Conservation (phyloP, 2,329 filamentous ascomycete genomes). For the Pseudogymnoascus sp. region DNA sequence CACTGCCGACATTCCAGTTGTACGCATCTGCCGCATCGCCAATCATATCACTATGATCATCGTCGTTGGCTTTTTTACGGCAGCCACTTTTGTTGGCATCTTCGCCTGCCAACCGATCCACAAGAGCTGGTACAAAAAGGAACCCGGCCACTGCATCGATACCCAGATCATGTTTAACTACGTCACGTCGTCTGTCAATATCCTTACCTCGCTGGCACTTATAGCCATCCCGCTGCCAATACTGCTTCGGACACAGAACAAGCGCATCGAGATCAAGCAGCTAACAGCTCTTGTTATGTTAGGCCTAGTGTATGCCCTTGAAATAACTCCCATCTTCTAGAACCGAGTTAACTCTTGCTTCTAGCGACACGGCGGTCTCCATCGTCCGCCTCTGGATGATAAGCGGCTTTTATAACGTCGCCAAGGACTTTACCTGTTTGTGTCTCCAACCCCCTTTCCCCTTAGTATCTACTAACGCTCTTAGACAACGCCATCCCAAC, state of each 20-base stretch:
- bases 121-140: conserved; percentile 3
- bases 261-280: conserved; percentile 10
- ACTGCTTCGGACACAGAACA: conserved; percentile 7
- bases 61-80: conserved; percentile 8
- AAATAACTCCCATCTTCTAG: not conserved
- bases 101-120: conserved; percentile 8
- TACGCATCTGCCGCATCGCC: conserved; percentile 8
- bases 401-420: not conserved
- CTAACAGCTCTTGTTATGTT: conserved; percentile 14
- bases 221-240: conserved; percentile 12
- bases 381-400: conserved; percentile 5
- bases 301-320: conserved; percentile 12
- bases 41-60: conserved; percentile 8
- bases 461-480: not conserved
- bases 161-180: conserved; percentile 9
- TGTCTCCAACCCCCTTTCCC: not conserved
- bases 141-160: conserved; percentile 10
- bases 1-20: not conserved
- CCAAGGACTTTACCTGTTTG: conserved; percentile 2
- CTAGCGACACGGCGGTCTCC: not conserved
- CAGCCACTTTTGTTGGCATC: conserved; percentile 8
- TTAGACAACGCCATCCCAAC: conserved; percentile 5
- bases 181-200: conserved; percentile 12
- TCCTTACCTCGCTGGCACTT: conserved; percentile 10
- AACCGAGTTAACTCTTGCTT: not conserved